These are phyloP conservation scores for Pseudoneurospora amorphoporcata DNA, from an alignment of 495 filamentous ascomycete genomes.

Conservation along the genomic window DNA sequence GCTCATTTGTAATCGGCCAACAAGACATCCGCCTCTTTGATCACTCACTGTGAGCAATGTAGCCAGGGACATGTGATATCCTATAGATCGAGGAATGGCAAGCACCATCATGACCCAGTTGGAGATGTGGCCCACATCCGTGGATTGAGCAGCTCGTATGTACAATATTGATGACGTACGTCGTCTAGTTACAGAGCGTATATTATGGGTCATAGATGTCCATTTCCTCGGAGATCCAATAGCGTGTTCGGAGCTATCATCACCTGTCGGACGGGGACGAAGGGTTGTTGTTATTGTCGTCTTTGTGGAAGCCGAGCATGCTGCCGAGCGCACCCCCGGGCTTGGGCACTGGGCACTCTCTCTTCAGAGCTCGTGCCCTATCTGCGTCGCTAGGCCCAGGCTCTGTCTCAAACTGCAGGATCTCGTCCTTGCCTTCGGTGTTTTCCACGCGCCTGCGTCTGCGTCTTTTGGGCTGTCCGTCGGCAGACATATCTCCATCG, in stretches of 20 bases:
- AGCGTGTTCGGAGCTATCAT: neutral
- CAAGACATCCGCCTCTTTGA: neutral
- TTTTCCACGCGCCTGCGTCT: slow-evolving; percentile 26
- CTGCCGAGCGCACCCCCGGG: slow-evolving; percentile 64
- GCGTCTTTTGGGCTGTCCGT: slow-evolving; percentile 40
- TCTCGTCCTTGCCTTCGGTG: slow-evolving; percentile 26
- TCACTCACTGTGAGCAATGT: neutral
- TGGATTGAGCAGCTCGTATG: neutral
- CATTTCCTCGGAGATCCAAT: neutral
- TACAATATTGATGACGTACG: neutral
- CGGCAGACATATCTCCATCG: slow-evolving; percentile 49
- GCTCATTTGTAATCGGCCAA: neutral
- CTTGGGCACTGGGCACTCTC: slow-evolving; percentile 78
- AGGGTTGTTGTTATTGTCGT: slow-evolving; percentile 4
- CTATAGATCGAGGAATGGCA: neutral
- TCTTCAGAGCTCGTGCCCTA: slow-evolving; percentile 20
- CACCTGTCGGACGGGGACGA: slow-evolving; percentile 9
- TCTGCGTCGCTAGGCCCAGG: slow-evolving; percentile 6
- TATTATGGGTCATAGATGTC: neutral
- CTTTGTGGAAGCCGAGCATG: slow-evolving; percentile 54
- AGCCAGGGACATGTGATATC: neutral
- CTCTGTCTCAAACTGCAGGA: slow-evolving; percentile 20
- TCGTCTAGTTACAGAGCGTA: neutral
- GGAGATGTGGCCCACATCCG: neutral
- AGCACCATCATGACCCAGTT: neutral